phyloP scores from a whole-genome alignment of 2,329 filamentous ascomycete species.

The Fusarium sp. region DNA sequence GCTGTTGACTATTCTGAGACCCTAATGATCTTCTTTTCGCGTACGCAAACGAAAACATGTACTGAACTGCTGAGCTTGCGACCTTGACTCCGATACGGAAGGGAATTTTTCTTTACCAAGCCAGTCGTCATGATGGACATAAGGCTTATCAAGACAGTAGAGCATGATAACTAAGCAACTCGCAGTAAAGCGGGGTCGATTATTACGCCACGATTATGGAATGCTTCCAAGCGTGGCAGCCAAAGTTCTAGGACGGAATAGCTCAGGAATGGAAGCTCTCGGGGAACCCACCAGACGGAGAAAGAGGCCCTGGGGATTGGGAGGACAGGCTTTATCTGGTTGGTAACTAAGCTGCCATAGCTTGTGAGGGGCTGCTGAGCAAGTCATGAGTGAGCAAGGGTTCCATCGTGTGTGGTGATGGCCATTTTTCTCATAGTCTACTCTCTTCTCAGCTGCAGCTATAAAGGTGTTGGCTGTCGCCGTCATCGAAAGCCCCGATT shows the following conservation, averaged over 20 bases:
- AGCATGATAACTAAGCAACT: constrained; percentile 29
- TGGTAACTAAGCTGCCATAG: constrained; percentile 6
- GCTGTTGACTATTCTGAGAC: background rate
- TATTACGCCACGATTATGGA: constrained; percentile 43
- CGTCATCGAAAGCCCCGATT: constrained; percentile 21
- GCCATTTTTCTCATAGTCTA: constrained; percentile 12
- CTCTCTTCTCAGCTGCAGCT: constrained; percentile 6
- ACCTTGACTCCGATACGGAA: background rate
- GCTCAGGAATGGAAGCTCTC: constrained; percentile 4
- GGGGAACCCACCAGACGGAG: constrained; percentile 10
- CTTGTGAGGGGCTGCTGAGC: constrained; percentile 38
- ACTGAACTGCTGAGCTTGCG: background rate
- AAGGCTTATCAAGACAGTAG: constrained; percentile 34
- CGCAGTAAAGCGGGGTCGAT: constrained; percentile 36
- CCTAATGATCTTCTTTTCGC: background rate
- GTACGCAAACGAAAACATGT: background rate
- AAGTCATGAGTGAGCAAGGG: constrained; percentile 37
- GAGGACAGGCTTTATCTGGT: constrained; percentile 2
- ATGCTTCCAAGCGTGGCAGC: constrained; percentile 14
- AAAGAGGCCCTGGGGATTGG: background rate
- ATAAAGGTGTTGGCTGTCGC: constrained; percentile 36
- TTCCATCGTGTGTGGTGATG: constrained; percentile 9
- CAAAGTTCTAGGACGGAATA: constrained; percentile 10
- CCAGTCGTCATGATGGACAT: constrained; percentile 21
- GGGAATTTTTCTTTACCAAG: constrained; percentile 8